These are phyloP conservation scores for Paraphoma chrysanthemicola DNA, from an alignment of 2,329 filamentous ascomycete genomes.

Conservation along the genomic window DNA sequence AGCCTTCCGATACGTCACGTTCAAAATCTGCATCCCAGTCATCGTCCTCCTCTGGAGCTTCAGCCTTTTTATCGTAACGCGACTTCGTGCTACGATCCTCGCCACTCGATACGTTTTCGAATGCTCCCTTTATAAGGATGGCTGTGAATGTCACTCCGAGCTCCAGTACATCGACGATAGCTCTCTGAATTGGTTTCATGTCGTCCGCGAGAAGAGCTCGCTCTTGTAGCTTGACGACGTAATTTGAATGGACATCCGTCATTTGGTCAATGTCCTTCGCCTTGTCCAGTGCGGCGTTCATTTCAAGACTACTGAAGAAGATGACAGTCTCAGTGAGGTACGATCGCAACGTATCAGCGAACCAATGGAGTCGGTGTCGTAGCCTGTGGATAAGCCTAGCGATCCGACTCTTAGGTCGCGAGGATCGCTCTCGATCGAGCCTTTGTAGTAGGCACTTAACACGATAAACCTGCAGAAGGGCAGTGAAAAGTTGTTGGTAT, in stretches of 20 bases:
- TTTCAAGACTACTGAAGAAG: constrained; percentile 62
- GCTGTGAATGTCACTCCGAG: constrained; percentile 74
- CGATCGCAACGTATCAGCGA: constrained; percentile 74
- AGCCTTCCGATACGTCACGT: constrained; percentile 1
- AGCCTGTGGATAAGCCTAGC: constrained; percentile 57
- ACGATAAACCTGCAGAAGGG: constrained; percentile 79
- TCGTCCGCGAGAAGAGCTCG: constrained; percentile 74
- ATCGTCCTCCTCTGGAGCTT: constrained; percentile 21
- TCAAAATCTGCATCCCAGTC: constrained; percentile 32
- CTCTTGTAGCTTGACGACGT: constrained; percentile 67
- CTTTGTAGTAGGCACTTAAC: constrained; percentile 72
- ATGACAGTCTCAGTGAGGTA: constrained; percentile 80
- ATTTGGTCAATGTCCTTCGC: constrained; percentile 82
- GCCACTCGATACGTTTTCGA: background rate
- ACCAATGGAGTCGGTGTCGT: constrained; percentile 77
- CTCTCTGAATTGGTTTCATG: constrained; percentile 73
- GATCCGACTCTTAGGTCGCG: background rate
- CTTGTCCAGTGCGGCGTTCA: constrained; percentile 64
- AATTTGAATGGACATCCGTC: constrained; percentile 72
- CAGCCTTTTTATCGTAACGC: background rate
- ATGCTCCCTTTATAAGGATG: constrained; percentile 49
- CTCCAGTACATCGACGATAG: constrained; percentile 78
- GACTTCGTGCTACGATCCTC: background rate
- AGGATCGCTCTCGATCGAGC: constrained; percentile 40
- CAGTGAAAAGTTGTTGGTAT: constrained; percentile 76